Base-by-base conservation (phyloP, 768 basidiomycete species). In the Tulasnella calospora region DNA sequence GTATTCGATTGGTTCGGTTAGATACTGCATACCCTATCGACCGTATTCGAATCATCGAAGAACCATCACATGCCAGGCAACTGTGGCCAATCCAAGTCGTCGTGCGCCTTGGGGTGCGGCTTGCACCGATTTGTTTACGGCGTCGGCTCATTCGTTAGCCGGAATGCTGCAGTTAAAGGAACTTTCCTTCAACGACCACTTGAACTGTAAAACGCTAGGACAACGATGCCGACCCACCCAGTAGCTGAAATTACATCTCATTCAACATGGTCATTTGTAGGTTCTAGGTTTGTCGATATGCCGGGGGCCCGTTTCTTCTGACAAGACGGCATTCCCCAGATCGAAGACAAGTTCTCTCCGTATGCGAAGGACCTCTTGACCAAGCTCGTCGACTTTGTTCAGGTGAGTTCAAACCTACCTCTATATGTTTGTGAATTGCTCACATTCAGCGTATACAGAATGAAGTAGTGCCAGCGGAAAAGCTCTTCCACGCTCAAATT, bases 321-420 rank as follows among this genome's bases (percentile, higher is more conserved):
- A 27, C 69, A 13, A 47, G 30, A 72, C 79, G 82, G 27, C 82
- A 77, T 51, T 2, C 41, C 19, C 33, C 74, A 95, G 94, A 86
- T 96, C 79, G 93, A 97, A 86, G 92, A 94, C 88, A 96, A 94
- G 86, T 94, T 99, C 88, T 94, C 95, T 8, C 89, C 92, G 9
- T 93, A 89, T 82, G 98, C 92, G 30, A 96, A 95, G 85, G 92
- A 95, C 81, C 93, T 90, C 6, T 87, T 99, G 51, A 88, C 90
- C 47, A 95, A 92, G 82, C 89, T 99, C 73, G 89, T 97, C 82
- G 85, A 85, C 44, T 99, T 99, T 84, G 88, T 96, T 76, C 90
- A 95, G 86, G 96, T 94, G 79, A 78, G 86, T 57, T 46, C n/a
- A 35, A 13, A 23, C 61, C 30, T 27, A 61, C n/a, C 36, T 2